Percentiles rank a stretch among this genome's conserved stretches.
These are phyloP conservation scores for Calonectria leucothoes DNA, from an alignment of 2,329 filamentous ascomycete species.

Conservation along the genomic window DNA sequence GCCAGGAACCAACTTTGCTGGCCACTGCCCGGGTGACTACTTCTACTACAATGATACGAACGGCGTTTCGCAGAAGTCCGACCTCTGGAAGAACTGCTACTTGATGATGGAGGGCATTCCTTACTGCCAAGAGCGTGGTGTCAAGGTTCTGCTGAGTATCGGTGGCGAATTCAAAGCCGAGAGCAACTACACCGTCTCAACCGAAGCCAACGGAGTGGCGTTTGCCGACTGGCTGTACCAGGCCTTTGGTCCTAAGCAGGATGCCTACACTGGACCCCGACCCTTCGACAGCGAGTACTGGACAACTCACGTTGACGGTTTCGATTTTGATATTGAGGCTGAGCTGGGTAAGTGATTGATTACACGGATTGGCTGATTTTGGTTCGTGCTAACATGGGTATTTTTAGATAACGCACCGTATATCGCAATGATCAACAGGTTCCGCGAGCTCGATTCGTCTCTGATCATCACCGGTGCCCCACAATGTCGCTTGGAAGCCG, in stretches of 20 bases:
- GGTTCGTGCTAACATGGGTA: background rate
- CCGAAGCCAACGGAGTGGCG: conserved; percentile 44
- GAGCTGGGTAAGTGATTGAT: conserved; percentile 42
- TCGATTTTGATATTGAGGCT: conserved; percentile 56
- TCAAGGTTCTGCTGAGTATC: conserved; percentile 57
- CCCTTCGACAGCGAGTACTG: conserved; percentile 50
- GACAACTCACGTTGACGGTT: conserved; percentile 48
- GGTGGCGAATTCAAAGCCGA: conserved; percentile 47
- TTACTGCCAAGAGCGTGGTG: conserved; percentile 54
- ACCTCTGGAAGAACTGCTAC: conserved; percentile 50
- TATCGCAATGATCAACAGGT: conserved; percentile 51
- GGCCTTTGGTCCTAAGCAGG: conserved; percentile 51
- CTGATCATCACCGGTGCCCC: conserved; percentile 58
- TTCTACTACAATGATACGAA: conserved; percentile 35
- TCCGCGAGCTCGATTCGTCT: conserved; percentile 46
- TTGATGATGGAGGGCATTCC: conserved; percentile 52
- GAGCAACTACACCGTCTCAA: conserved; percentile 50
- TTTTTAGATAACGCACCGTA: conserved; percentile 48
- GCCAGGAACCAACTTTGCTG: conserved; percentile 55
- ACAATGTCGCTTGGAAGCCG: conserved; percentile 51
- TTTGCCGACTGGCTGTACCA: conserved; percentile 54
- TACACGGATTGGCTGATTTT: background rate
- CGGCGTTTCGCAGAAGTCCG: conserved; percentile 27
- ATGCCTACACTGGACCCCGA: conserved; percentile 47
- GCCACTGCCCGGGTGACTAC: conserved; percentile 48